Conservation (phyloP, 257 asterid genomes). For the Nicotiana sylvestris region DNA sequence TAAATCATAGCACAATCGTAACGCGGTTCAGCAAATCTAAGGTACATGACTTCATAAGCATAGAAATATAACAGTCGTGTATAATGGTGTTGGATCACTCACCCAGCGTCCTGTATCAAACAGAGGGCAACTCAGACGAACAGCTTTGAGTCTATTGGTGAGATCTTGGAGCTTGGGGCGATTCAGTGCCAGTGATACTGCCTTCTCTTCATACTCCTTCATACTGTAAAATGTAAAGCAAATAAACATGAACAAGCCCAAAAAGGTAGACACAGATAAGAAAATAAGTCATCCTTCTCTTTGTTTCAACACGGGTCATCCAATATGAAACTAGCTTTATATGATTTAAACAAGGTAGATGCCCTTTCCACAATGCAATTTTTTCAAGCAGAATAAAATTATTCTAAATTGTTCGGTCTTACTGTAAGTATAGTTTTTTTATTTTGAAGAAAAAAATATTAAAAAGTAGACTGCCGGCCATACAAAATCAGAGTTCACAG, state of each 20-base stretch:
- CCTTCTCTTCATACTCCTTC: conserved; percentile 94
- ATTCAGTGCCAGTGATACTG: conserved; percentile 74
- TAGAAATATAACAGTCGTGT: not conserved
- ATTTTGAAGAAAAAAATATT: too few relatives aligned
- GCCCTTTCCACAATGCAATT: not conserved
- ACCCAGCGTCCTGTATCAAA: conserved; percentile 97
- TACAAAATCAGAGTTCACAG: not conserved
- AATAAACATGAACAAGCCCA: not conserved
- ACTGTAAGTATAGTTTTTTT: not conserved
- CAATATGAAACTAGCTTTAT: not conserved
- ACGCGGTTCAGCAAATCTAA: not conserved
- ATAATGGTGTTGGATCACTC: conserved; percentile 19
- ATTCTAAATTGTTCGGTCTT: not conserved
- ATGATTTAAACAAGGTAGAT: not conserved
- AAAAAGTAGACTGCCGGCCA: not conserved
- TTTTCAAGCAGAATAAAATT: not conserved
- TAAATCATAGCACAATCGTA: not conserved
- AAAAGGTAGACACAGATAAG: not conserved
- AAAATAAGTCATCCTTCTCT: not conserved
- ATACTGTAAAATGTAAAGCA: conserved; percentile 41
- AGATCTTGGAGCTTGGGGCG: conserved; percentile 77
- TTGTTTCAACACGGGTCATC: not conserved
- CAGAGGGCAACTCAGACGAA: conserved; percentile 79
- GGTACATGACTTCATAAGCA: not conserved
- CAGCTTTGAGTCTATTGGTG: conserved; percentile 72